phyloP scores from a whole-genome alignment of 1,139 yeast species.

The Nakaseomyces sp. region DNA sequence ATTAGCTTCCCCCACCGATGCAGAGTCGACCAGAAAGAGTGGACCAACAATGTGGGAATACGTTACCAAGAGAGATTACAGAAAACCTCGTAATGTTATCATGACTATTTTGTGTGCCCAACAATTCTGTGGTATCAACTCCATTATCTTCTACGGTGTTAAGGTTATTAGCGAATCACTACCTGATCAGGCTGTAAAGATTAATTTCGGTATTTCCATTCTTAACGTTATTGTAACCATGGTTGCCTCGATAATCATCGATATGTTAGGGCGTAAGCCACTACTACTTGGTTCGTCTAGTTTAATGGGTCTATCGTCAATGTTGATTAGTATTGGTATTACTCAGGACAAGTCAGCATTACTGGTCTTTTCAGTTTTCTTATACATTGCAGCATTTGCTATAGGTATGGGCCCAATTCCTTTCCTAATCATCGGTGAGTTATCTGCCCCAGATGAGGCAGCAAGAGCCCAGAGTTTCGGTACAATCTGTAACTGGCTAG shows the following conservation, averaged over 20 bases:
- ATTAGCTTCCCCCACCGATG: slow-evolving; percentile 11
- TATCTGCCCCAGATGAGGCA: slow-evolving; percentile 69
- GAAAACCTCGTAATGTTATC: slow-evolving; percentile 54
- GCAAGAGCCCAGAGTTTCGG: slow-evolving; percentile 92
- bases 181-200: slow-evolving; percentile 60
- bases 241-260: slow-evolving; percentile 63
- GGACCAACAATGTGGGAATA: slow-evolving; percentile 35
- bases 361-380: slow-evolving; percentile 58
- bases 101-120: slow-evolving; percentile 76
- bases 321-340: slow-evolving; percentile 61
- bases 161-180: slow-evolving; percentile 54
- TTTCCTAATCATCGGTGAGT: slow-evolving; percentile 78
- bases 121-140: slow-evolving; percentile 87
- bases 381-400: slow-evolving; percentile 78
- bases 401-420: slow-evolving; percentile 94
- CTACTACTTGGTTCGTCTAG: slow-evolving; percentile 55
- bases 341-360: slow-evolving; percentile 40
- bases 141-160: slow-evolving; percentile 88
- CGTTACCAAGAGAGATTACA: slow-evolving; percentile 42
- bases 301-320: slow-evolving; percentile 61
- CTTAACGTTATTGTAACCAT: slow-evolving; percentile 68
- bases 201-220: slow-evolving; percentile 67
- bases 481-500: slow-evolving; percentile 81
- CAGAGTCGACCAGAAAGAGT: neutral
- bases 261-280: slow-evolving; percentile 67